Percentiles rank a stretch among this genome's conserved stretches.
These are phyloP conservation scores for Globisporangium echinulatum DNA, from an alignment of 352 stramenopile species.

Conservation along the genomic window DNA sequence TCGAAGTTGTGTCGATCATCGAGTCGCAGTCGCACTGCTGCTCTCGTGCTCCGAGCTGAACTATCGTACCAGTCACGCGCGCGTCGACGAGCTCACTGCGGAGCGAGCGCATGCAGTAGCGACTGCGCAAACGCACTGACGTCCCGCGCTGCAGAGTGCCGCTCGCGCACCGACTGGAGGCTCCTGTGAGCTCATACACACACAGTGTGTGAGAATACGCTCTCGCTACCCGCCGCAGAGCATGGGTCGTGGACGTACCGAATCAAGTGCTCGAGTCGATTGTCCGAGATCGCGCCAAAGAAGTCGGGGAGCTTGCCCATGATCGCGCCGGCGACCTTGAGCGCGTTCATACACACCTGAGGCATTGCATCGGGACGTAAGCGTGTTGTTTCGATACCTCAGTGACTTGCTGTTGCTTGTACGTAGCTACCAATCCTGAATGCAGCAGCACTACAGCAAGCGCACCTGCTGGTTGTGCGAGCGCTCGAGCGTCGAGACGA, in stretches of 20 bases:
- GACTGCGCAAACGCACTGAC: slow-evolving; percentile 45
- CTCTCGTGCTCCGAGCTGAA: too few relatives aligned
- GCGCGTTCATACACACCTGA: slow-evolving; percentile 36
- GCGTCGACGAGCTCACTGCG: background rate
- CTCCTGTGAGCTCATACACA: slow-evolving; percentile 17
- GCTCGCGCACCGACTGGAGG: slow-evolving; percentile 28
- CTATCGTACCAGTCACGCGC: too few relatives aligned
- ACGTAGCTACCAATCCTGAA: background rate
- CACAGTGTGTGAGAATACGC: slow-evolving; percentile 1
- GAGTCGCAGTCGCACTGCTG: too few relatives aligned
- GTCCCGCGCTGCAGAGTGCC: slow-evolving; percentile 9
- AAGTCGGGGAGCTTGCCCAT: slow-evolving; percentile 43
- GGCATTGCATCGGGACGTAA: too few relatives aligned
- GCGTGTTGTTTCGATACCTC: too few relatives aligned
- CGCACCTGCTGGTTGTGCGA: slow-evolving; percentile 14
- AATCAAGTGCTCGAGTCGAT: slow-evolving; percentile 22
- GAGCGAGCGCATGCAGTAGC: slow-evolving; percentile 27
- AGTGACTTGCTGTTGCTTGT: too few relatives aligned
- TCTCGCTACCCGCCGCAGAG: background rate
- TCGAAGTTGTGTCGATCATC: too few relatives aligned
- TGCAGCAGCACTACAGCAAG: background rate
- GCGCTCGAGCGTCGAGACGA: slow-evolving; percentile 1
- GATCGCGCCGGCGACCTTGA: slow-evolving; percentile 53
- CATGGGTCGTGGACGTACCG: slow-evolving; percentile 13
- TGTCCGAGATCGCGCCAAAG: slow-evolving; percentile 18